phyloP scores from a whole-genome alignment of 768 basidiomycete species.

The Psilocybe sp. region DNA sequence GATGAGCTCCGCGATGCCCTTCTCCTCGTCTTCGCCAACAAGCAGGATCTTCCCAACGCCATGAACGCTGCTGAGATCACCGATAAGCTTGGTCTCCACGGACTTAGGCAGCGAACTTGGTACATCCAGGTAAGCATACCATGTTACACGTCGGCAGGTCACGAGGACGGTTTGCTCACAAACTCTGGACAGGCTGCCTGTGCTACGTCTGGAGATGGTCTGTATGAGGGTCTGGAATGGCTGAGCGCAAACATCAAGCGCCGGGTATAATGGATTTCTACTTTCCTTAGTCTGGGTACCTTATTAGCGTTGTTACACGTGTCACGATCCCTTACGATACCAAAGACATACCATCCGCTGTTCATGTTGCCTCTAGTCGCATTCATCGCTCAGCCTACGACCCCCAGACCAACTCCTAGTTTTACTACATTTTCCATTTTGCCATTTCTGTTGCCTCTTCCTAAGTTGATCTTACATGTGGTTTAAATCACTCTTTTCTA shows the following conservation, averaged over 20 bases:
- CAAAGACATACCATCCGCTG: slow-evolving; percentile 50
- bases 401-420: slow-evolving; percentile 21
- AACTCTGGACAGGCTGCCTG: slow-evolving; percentile 75
- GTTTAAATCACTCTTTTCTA: slow-evolving; percentile 27
- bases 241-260: slow-evolving; percentile 88
- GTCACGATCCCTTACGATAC: slow-evolving; percentile 59
- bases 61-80: slow-evolving; percentile 99
- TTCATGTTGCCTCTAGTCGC: slow-evolving; percentile 36
- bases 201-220: slow-evolving; percentile 96
- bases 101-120: slow-evolving; percentile 96
- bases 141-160: slow-evolving; percentile 4
- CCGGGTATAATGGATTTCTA: slow-evolving; percentile 55
- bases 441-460: slow-evolving; percentile 11
- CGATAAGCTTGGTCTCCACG: slow-evolving; percentile 98
- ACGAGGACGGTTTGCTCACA: slow-evolving; percentile 7
- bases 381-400: slow-evolving; percentile 26
- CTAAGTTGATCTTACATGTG: slow-evolving; percentile 19
- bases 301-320: slow-evolving; percentile 51
- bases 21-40: slow-evolving; percentile 99
- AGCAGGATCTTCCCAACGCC: slow-evolving; percentile 99
- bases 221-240: slow-evolving; percentile 99
- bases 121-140: slow-evolving; percentile 78
- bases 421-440: slow-evolving; percentile 24
- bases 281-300: slow-evolving; percentile 36
- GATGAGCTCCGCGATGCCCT: slow-evolving; percentile 98